phyloP scores from a whole-genome alignment of 768 basidiomycete genomes.

The Agaricus sinodeliciosus region DNA sequence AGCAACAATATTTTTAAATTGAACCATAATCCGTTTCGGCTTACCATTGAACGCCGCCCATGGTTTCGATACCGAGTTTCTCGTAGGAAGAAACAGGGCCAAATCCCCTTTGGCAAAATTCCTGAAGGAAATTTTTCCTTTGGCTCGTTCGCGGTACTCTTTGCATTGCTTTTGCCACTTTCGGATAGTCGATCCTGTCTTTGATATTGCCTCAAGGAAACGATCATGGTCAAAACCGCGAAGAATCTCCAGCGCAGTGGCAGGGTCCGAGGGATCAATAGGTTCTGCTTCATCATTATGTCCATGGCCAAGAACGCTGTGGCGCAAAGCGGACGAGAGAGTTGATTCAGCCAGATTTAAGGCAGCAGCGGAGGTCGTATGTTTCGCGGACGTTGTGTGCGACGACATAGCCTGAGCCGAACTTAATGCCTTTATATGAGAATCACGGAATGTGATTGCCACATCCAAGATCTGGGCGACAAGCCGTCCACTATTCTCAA shows the following conservation, averaged over 20 bases:
- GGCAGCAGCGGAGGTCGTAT: slow-evolving; percentile 24
- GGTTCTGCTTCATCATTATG: slow-evolving; percentile 48
- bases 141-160: slow-evolving; percentile 91
- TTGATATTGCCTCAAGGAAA: slow-evolving; percentile 77
- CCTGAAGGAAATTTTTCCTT: slow-evolving; percentile 93
- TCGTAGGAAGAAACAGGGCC: slow-evolving; percentile 91
- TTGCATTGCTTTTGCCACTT: slow-evolving; percentile 99
- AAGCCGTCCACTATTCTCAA: slow-evolving; percentile 61
- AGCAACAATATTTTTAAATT: slow-evolving; percentile 2
- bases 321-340: slow-evolving; percentile 45
- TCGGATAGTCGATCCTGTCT: slow-evolving; percentile 79
- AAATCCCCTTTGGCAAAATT: slow-evolving; percentile 95
- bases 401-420: slow-evolving; percentile 52
- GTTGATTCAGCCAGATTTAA: slow-evolving; percentile 37
- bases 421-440: slow-evolving; percentile 67
- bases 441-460: slow-evolving; percentile 69
- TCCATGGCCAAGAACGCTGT: slow-evolving; percentile 16
- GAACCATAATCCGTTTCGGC: slow-evolving; percentile 15
- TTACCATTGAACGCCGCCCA: slow-evolving; percentile 99
- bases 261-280: slow-evolving; percentile 71
- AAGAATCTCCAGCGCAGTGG: slow-evolving; percentile 61
- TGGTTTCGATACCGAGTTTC: slow-evolving; percentile 87
- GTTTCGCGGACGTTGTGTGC: slow-evolving; percentile 46
- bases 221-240: slow-evolving; percentile 77
- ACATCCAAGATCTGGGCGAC: slow-evolving; percentile 80